Base-by-base conservation (phyloP, 441 rosid species). In the Iberis amara region DNA sequence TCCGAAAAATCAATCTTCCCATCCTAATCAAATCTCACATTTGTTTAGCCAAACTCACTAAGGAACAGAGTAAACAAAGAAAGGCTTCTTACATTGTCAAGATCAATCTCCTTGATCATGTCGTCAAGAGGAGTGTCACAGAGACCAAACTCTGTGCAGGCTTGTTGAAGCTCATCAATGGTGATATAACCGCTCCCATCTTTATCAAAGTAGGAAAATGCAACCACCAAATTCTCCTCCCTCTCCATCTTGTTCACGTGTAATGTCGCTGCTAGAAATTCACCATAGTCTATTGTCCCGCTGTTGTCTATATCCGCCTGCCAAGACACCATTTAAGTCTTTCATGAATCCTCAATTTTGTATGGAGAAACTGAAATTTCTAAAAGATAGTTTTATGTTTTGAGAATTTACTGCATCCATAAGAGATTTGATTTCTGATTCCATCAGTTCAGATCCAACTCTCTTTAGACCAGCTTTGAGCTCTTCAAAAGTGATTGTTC, bases 221-320 rank as follows among this genome's bases (percentile, higher is more conserved):
- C 95, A 53, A 86, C 87, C 38, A 74, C 57, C 57, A 89, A 67
- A 52, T 89, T 80, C 66, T 89, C 95, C 56, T 85, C 96, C 51
- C 86, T 78, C 57, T 89, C 92, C 66, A 81, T 75, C 69, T 85
- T 89, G 66, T 85, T 89, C 3, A 85, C 36, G 65, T 89, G 96
- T 64, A 89, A 62, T 7, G 94, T 89, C 14, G 96, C 96, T 33
- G 95, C 96, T 39, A 89, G 69, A 53, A 89, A 89, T 55, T 89
- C 96, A 15, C 89, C 88, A 7, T 89, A 89, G 66, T 85, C 95
- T 53, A 89, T 79, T n/a, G 96, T 75, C 65, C 96, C 96, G 3
- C 73, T 85, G 59, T 79, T 83, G 75, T 89, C 96, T 4, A 85
- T 77, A 77, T 89, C 96, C 12, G 96, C 95, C 96, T 88, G 77